A percentile compares a stretch with the other conserved stretches of the same genome.
phyloP scores from a whole-genome alignment of 805 yeast species.

The Monosporozyma aquatica region DNA sequence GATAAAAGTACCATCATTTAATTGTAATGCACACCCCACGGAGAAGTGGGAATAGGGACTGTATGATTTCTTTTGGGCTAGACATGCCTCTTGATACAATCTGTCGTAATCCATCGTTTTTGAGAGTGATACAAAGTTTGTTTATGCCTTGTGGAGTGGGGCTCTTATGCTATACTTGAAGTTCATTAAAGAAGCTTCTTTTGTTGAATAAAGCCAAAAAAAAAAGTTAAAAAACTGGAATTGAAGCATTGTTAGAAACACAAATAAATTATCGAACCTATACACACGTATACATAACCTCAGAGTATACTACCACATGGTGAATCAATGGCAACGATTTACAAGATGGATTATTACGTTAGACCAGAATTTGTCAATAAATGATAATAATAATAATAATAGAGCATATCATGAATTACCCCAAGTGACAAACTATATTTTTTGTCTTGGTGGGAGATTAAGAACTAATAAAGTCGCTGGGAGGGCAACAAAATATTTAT shows the following conservation, averaged over 20 bases:
- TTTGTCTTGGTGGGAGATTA: constrained; percentile 58
- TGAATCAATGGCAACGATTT: neutral
- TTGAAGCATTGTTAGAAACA: neutral
- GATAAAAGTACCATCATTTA: constrained; percentile 40
- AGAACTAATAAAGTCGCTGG: constrained; percentile 33
- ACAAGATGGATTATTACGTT: constrained; percentile 18
- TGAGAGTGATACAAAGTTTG: too few relatives aligned
- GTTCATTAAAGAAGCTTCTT: too few relatives aligned
- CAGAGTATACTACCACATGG: neutral
- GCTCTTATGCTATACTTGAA: too few relatives aligned
- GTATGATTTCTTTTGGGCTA: constrained; percentile 37
- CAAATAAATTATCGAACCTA: neutral
- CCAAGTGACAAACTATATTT: constrained; percentile 34
- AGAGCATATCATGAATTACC: constrained; percentile 20
- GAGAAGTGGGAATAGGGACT: constrained; percentile 40
- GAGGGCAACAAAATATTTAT: constrained; percentile 33
- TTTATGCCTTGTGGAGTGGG: too few relatives aligned
- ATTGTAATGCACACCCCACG: constrained; percentile 73
- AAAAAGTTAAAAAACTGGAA: too few relatives aligned
- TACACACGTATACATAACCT: too few relatives aligned
- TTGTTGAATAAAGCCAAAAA: too few relatives aligned
- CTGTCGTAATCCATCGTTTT: neutral
- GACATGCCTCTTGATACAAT: constrained; percentile 25
- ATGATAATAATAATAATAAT: neutral
- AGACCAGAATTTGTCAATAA: constrained; percentile 16